A percentile compares a stretch with the other conserved stretches of the same genome.
Conservation (phyloP, 73 alveolate species). For the Paramecium octaurelia region DNA sequence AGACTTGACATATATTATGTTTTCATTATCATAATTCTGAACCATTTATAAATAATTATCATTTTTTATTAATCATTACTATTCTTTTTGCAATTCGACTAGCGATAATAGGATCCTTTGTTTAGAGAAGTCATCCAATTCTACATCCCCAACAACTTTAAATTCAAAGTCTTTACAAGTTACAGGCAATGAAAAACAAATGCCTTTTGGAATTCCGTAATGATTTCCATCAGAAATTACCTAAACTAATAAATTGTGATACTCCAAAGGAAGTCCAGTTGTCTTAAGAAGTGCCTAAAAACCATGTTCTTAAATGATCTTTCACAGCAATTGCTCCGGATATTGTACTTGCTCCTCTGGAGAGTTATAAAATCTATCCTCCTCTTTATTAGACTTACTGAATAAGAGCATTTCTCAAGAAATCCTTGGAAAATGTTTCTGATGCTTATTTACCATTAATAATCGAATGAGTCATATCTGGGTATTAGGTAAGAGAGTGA, state of each 20-base stretch:
- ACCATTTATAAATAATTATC: neutral
- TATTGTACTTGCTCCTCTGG: constrained; percentile 61
- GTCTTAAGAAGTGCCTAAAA: constrained; percentile 46
- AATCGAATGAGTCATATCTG: constrained; percentile 65
- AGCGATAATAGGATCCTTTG: constrained; percentile 11
- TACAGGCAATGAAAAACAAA: constrained; percentile 57
- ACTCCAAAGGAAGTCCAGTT: constrained; percentile 50
- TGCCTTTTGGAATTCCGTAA: constrained; percentile 38
- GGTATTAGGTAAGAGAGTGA: constrained; percentile 65
- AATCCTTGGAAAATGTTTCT: constrained; percentile 56
- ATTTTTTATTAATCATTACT: neutral
- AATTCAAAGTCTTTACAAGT: constrained; percentile 48
- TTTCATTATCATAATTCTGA: neutral
- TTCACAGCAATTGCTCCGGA: constrained; percentile 59
- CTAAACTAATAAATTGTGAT: neutral
- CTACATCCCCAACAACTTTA: constrained; percentile 9
- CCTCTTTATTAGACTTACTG: constrained; percentile 82
- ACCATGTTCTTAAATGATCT: constrained; percentile 56
- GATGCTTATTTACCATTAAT: constrained; percentile 51
- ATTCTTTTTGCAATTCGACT: neutral
- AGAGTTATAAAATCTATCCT: constrained; percentile 78
- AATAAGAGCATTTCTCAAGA: constrained; percentile 72
- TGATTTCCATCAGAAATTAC: constrained; percentile 56
- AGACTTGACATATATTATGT: neutral
- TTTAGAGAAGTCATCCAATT: constrained; percentile 44